Conservation (phyloP, 768 basidiomycete species). For the Candolleomyces eurysporus region DNA sequence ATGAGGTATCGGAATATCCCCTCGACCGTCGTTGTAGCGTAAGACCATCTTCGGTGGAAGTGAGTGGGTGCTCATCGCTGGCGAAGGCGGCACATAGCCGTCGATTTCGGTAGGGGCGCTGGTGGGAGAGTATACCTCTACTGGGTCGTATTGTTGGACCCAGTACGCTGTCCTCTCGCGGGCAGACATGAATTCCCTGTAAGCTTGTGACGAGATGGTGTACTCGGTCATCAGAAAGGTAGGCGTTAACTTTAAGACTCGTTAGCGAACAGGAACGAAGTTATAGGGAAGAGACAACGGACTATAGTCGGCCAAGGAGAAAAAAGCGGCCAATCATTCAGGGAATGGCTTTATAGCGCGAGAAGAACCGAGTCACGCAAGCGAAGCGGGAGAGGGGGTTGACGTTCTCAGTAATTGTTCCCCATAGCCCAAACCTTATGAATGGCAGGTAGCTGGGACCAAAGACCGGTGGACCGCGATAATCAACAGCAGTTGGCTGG, state of each 20-base stretch:
- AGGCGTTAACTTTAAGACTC: constrained; percentile 7
- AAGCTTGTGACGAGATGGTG: constrained; percentile 55
- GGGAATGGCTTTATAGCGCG: constrained; percentile 15
- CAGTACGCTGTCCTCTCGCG: constrained; percentile 64
- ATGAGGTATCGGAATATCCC: constrained; percentile 62
- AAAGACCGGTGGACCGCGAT: constrained; percentile 28
- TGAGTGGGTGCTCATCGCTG: constrained; percentile 48
- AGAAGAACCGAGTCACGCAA: constrained; percentile 24
- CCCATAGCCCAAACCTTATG: constrained; percentile 21
- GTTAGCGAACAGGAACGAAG: background rate
- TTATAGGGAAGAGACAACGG: constrained; percentile 8
- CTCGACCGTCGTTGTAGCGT: constrained; percentile 62
- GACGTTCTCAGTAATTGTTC: constrained; percentile 15
- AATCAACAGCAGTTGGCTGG: constrained; percentile 29
- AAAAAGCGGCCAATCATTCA: constrained; percentile 19
- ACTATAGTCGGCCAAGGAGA: constrained; percentile 16
- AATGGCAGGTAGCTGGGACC: constrained; percentile 30
- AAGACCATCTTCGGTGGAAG: constrained; percentile 73
- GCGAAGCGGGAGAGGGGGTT: constrained; percentile 29
- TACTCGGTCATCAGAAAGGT: constrained; percentile 58
- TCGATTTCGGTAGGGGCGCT: constrained; percentile 51
- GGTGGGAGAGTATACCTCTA: constrained; percentile 56
- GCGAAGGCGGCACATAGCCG: constrained; percentile 43
- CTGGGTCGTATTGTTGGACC: constrained; percentile 47
- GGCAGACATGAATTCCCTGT: constrained; percentile 55